A percentile compares a stretch with the other conserved stretches of the same genome.
Evolutionary conservation across 139 green algal genomes (phyloP).

Genomic region (Haematococcus lacustris): DNA sequence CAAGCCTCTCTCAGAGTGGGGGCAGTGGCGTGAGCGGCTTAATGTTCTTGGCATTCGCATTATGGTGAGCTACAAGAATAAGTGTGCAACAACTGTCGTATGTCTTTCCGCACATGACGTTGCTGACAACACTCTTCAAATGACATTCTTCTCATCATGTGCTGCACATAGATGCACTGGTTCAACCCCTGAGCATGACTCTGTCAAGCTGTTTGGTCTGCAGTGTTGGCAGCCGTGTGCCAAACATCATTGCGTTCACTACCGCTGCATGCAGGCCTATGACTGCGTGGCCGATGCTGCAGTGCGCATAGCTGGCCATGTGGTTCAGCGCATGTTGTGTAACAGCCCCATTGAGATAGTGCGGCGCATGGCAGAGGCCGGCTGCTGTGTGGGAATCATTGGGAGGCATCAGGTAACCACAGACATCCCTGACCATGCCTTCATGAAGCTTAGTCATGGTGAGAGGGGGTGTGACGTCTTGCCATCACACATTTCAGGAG

Average conservation of each 20-base stretch:
- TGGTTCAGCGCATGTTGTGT: slow-evolving; percentile 38
- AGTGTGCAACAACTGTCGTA: no score
- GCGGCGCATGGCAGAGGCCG: slow-evolving; percentile 14
- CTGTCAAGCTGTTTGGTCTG: no score
- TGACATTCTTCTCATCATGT: no score
- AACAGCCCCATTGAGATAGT: slow-evolving; percentile 20
- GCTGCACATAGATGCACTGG: no score
- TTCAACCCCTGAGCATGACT: no score
- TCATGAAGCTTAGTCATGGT: slow-evolving; percentile 40
- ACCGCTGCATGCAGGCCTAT: slow-evolving; percentile 42
- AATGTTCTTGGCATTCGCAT: slow-evolving; percentile 29
- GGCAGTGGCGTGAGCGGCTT: slow-evolving; percentile 18
- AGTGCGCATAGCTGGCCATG: slow-evolving; percentile 19
- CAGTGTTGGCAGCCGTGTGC: no score
- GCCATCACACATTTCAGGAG: no score
- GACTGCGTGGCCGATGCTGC: slow-evolving; percentile 37
- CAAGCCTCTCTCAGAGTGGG: slow-evolving; percentile 14
- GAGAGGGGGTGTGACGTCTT: neutral
- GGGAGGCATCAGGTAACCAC: slow-evolving; percentile 56
- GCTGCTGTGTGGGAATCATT: slow-evolving; percentile 63
- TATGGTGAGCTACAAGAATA: slow-evolving; percentile 28
- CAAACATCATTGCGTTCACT: no score
- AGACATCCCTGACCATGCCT: slow-evolving; percentile 61
- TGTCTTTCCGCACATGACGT: no score
- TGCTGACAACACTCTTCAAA: no score